Evolutionary conservation across 2,329 filamentous ascomycete genomes (phyloP), one percentile per base, ranked within the genome.

Genomic region (Anthostomella pinea): DNA sequence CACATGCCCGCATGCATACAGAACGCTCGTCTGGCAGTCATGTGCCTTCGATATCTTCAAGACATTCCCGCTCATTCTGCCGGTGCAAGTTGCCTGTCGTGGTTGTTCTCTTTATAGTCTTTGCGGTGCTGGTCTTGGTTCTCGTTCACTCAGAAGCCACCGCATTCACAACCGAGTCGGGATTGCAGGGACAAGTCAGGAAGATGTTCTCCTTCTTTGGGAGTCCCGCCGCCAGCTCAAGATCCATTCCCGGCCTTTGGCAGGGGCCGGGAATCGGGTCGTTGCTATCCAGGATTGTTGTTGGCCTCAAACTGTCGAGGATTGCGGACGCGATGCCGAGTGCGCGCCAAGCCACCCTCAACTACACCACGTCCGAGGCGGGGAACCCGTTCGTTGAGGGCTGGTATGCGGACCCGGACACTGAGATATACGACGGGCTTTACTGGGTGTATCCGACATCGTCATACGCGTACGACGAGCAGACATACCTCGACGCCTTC

Each of bases 371-470:
- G 3, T 56, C 64, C 2, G 64, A 66, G 39, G 58, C 66, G 1
- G 66, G 66, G 11, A 75, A 75, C 37, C 70, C 70, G 5, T 66
- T 73, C 33, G 59, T 73, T 16, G 57, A 65, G 1, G 68, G 69
- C 33, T 71, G 68, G 67, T 74, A 74, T 46, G 71, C 70, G 6
- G 70, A 75, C 38, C 71, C 70, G 0, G 71, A 73, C 51, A 66
- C 59, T 17, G 67, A 64, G 33, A 65, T 67, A 52, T 74, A 70
- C 54, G 52, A 66, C 11, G 55, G 53, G 18, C 47, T 62, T 24
- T 72, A 69, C 53, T 74, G 67, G 67, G 64, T 73, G 16, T 75
- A 64, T 47, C 67, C 70, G 5, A 73, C 70, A 2, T 59, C 63
- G 4, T 73, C 69, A 2, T 56, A 57, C 15, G 46, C 52, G 11